Conservation (phyloP, 2,329 filamentous ascomycete species). For the Metarhizium album region DNA sequence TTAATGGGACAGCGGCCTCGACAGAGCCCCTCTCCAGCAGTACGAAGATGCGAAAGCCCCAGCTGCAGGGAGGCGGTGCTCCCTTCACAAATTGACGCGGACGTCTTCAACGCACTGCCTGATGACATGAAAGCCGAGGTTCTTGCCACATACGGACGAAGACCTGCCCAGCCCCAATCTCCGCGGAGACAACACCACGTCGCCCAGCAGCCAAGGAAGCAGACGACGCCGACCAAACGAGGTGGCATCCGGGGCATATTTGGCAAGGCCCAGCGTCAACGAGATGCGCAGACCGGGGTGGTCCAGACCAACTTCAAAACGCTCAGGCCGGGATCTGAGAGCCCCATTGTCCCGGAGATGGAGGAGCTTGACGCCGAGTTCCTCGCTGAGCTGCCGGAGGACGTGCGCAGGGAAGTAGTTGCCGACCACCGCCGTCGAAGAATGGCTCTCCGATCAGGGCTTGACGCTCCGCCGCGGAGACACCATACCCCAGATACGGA, state of each 20-base stretch:
- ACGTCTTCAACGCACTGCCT: constrained; percentile 73
- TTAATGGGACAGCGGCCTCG: constrained; percentile 49
- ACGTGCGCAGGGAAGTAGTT: constrained; percentile 68
- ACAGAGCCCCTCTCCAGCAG: constrained; percentile 10
- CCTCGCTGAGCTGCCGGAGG: constrained; percentile 71
- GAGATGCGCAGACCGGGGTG: constrained; percentile 46
- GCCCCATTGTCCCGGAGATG: constrained; percentile 20
- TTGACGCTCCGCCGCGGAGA: constrained; percentile 27
- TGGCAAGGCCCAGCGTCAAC: constrained; percentile 37
- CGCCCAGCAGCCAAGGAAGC: constrained; percentile 40
- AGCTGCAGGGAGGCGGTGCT: constrained; percentile 30
- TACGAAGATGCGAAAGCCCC: constrained; percentile 27
- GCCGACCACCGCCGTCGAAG: constrained; percentile 52
- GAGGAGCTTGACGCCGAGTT: constrained; percentile 58
- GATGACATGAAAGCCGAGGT: constrained; percentile 79
- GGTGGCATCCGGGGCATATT: constrained; percentile 31
- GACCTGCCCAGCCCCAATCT: constrained; percentile 33
- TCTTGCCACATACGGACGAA: constrained; percentile 54
- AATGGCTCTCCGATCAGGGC: constrained; percentile 44
- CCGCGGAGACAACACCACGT: constrained; percentile 41
- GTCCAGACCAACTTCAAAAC: constrained; percentile 64
- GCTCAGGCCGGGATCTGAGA: constrained; percentile 22
- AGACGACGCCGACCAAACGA: constrained; percentile 57
- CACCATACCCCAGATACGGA: constrained; percentile 14
- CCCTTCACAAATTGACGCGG: constrained; percentile 74